Evolutionary conservation across 169 alveolate genomes (phyloP), one percentile per base, ranked within the genome.

Genomic region (Eimeria praecox): DNA sequence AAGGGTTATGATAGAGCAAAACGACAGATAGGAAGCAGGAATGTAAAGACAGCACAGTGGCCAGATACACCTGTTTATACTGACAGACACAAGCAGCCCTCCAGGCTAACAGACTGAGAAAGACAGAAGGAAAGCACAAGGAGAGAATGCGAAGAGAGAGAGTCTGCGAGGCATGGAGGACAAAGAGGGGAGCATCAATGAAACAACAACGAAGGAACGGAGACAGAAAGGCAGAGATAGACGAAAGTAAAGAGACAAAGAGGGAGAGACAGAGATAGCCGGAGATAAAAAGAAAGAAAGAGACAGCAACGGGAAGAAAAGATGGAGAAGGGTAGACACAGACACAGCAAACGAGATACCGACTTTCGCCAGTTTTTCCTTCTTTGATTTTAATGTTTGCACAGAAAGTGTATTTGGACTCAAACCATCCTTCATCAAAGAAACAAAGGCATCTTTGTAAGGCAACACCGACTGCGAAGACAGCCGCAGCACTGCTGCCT

Each of bases 291-390:
- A 18, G 0, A 22, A 59, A 3, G 69, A 14, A 2, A 16, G 69
- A 14, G n/a, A 22, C 30, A 59, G 20, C 22, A 59, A 6, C 69
- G 20, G 20, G 22, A 59, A 14, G 33, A 59, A 59, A 49, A 49
- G 56, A 49, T n/a, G 56, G 5, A 5, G 56, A 5, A 49, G 56
- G 56, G 5, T 54, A 54, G 24, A 18, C 1, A 24, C 75, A 0
- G 24, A 64, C 40, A 59, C n/a, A n/a, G n/a, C n/a, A n/a, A n/a
- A n/a, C n/a, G n/a, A n/a, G n/a, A n/a, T n/a, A n/a, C 80, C 20
- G 18, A 92, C 95, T 82, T 78, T 86, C 18, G 95, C 95, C 4
- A 59, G 85, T 59, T 92, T 92, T 27, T 92, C 95, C 49, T 92
- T 92, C 35, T 80, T 54, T 24, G 95, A 92, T 20, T 64, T 56